Base-by-base conservation (phyloP, 257 asterid genomes). In the Solanum arcanum region DNA sequence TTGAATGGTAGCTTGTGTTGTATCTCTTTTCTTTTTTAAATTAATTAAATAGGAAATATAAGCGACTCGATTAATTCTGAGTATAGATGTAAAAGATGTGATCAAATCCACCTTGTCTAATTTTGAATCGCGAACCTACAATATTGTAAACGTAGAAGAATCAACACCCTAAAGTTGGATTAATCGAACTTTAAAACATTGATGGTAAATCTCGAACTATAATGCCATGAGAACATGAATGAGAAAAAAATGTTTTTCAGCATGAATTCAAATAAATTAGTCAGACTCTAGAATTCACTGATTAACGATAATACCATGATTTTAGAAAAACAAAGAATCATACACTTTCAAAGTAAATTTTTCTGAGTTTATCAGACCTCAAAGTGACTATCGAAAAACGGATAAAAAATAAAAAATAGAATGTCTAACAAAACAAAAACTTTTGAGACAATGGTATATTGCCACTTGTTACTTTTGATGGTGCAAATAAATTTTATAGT, bases 1-100 rank as follows among this genome's bases (percentile, higher is more conserved):
- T 68, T 31, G 39, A 84, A 84, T 56, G 72, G 85, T 73, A 42
- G 64, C 10, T 86, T 42, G 80, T 42, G 66, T 84, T 64, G 44
- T 41, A 25, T 66, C 18, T 46, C 27, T 83, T 20, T 23, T 49
- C n/a, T 52, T 6, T 16, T 0, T 5, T 5, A 0, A 49, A 52
- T 2, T 16, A 52, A 29, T 29, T 29, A 23, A 41, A n/a, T 39
- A 21, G 56, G 0, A 41, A 75, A 42, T 42, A 46, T 25, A 27
- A 74, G 39, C 39, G 21, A 77, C 23, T 77, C 14, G 5, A n/a
- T 42, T 14, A 13, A n/a, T 5, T 2, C 7, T 37, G 1, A 7
- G 3, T 41, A 23, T 9, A 74, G 81, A 74, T 2, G 11, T 21
- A 74, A n/a, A 5, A 39, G 15, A 37, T 37, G 21, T 74, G 49